Evolutionary conservation across 73 alveolate genomes (phyloP), one percentile per base, ranked within the genome.

Genomic region (Paramecium octaurelia): DNA sequence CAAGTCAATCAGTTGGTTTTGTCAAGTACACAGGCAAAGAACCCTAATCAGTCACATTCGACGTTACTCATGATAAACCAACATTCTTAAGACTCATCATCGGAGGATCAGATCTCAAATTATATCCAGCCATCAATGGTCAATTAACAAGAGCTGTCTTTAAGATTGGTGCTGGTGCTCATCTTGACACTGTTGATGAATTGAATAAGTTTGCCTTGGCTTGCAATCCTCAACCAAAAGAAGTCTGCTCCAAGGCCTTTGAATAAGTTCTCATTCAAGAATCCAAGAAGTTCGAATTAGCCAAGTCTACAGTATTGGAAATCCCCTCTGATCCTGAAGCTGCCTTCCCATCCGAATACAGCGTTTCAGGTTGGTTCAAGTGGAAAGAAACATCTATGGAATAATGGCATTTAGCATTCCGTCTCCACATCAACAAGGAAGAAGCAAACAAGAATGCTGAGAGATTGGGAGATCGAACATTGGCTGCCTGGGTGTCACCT

Each of bases 401-500:
- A 46, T 42, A 34, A 40, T 80, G 91, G 91, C 91, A 80, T 80
- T 80, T 80, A 12, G 91, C 91, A 4, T 80, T 80, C 48, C 48
- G 91, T 38, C 57, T 80, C 6, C 91, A 80, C 16, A 80, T 80
- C 18, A 80, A 80, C 18, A 80, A 80, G 44, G 91, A 80, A 27
- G 70, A 23, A 23, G 50, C 36, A 10, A 80, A 80, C 23, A 46
- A 80, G 50, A 80, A 80, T 48, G 91, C 73, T 23, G 73, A 80
- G 46, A 80, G 73, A 46, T 80, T 80, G 54, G 91, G 91, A 80
- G 91, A 80, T 80, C 43, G 91, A 80, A 80, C 91, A 2, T 42
- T 80, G 9, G 91, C 91, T 31, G 91, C 57, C 21, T 80, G 91
- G 91, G 91, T 42, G 14, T 80, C 91, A 46, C 91, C 91, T n/a